A percentile compares a stretch with the other conserved stretches of the same genome.
These are phyloP conservation scores for Filosporella fistucella DNA, from an alignment of 495 filamentous ascomycete genomes.

Conservation along the genomic window DNA sequence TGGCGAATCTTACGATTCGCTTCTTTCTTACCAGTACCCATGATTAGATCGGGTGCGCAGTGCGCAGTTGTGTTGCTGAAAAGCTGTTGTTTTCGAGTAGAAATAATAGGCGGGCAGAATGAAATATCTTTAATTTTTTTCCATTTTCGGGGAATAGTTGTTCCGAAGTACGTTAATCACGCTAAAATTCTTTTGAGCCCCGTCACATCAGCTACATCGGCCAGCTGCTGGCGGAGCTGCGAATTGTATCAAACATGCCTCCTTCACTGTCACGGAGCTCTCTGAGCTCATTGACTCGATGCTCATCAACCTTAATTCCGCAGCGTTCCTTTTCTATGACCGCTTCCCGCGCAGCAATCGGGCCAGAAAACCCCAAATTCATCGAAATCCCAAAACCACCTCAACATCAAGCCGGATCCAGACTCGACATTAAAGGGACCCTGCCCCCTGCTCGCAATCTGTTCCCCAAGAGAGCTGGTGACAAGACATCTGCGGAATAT, in stretches of 20 bases:
- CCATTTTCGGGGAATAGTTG: too few species aligned
- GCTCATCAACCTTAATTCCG: slow-evolving; percentile 3
- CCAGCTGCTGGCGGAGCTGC: too few species aligned
- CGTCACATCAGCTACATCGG: too few species aligned
- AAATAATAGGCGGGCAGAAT: slow-evolving; percentile 14
- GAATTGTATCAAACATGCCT: slow-evolving; percentile 20
- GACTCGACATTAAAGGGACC: slow-evolving; percentile 58
- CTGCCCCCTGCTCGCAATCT: slow-evolving; percentile 66
- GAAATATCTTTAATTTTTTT: slow-evolving; percentile 11
- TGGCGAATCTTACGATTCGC: slow-evolving; percentile 68
- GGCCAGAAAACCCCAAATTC: slow-evolving; percentile 69
- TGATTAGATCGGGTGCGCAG: slow-evolving; percentile 34
- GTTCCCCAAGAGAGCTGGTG: slow-evolving; percentile 43
- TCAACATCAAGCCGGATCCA: slow-evolving; percentile 35
- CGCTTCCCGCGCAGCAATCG: slow-evolving; percentile 28
- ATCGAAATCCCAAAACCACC: slow-evolving; percentile 64
- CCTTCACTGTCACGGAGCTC: slow-evolving; percentile 22
- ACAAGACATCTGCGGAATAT: slow-evolving; percentile 52
- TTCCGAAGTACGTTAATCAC: too few species aligned
- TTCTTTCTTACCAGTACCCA: slow-evolving; percentile 98
- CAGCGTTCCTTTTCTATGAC: slow-evolving; percentile 40
- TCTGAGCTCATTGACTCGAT: slow-evolving; percentile 19
- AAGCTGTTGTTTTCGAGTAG: too few species aligned
- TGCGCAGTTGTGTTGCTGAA: slow-evolving; percentile 3
- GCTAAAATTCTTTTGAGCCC: too few species aligned